phyloP scores from a whole-genome alignment of 306 rosid genomes.

The Notholithocarpus densiflorus region DNA sequence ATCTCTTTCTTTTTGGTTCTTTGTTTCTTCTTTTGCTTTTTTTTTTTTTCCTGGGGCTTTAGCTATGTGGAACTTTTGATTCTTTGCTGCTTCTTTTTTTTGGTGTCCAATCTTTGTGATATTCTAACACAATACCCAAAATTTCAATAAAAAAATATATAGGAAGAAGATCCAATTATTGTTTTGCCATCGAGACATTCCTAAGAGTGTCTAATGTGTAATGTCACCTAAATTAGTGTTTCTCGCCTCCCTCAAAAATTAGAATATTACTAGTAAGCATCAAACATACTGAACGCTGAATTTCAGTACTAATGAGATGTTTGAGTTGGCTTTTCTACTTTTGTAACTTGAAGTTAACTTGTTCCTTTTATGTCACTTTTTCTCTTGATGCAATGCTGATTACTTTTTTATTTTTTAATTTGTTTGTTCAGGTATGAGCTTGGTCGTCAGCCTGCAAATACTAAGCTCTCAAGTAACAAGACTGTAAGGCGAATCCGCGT shows the following conservation, averaged over 20 bases:
- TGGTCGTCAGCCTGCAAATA: slow-evolving; percentile 43
- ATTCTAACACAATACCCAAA: background rate
- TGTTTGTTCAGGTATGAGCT: slow-evolving; percentile 37
- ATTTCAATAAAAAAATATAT: background rate
- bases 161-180: background rate
- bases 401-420: background rate
- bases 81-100: background rate
- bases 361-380: background rate
- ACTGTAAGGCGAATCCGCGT: slow-evolving; percentile 41
- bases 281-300: background rate
- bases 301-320: background rate
- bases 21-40: background rate
- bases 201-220: no score
- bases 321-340: background rate
- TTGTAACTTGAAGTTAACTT: no score
- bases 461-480: slow-evolving; percentile 48
- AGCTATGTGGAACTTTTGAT: background rate
- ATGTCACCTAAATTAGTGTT: background rate
- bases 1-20: background rate
- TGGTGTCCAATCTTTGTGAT: background rate
- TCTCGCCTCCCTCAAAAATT: background rate
- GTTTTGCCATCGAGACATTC: background rate
- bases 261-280: background rate
- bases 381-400: background rate
- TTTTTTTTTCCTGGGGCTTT: background rate